Base-by-base conservation (phyloP, 2,329 filamentous ascomycete species). In the Diplodia corticola region DNA sequence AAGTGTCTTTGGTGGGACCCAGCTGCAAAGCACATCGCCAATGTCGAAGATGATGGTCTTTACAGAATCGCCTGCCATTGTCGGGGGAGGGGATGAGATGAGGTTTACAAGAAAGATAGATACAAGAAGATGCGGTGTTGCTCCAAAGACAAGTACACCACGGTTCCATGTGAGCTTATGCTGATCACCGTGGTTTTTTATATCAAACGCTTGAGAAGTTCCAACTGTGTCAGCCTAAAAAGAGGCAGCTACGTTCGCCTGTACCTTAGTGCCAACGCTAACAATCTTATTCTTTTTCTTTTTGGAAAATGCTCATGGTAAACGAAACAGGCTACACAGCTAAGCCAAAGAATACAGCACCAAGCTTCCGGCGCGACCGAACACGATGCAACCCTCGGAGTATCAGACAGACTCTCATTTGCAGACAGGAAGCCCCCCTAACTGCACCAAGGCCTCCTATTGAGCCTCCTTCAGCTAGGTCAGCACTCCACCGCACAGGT, bases 11-110 rank as follows among this genome's bases (percentile, higher is more conserved):
- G 67, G 60, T 7, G 74, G 67, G 5, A 71, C 73, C 72, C 74
- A 78, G 20, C 73, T 33, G 67, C 77, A 77, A 26, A 78, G 71
- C 26, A 77, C 74, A 67, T 77, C 75, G 20, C 76, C 75, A 20
- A 79, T 70, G 68, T 76, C 76, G 30, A 77, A 74, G 20, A 78
- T 74, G 26, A 78, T 69, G 7, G 67, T 66, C 37, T 51, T 53
- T 57, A 26, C 17, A 30, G 53, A 59, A 28, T 28, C 26, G 13
- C 20, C 30, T 20, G 22, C 60, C 60, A 64, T 64, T 20, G 4
- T 13, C 30, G 12, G 20, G 51, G 30, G 24, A 55, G 10, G n/a
- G n/a, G n/a, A n/a, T n/a, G n/a, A n/a, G n/a, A n/a, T n/a, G n/a
- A 37, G 15, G 5, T 48, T 48, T 13, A 30, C 3, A 28, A 40